phyloP scores from a whole-genome alignment of 768 basidiomycete genomes.

The Suillus subalutaceus region DNA sequence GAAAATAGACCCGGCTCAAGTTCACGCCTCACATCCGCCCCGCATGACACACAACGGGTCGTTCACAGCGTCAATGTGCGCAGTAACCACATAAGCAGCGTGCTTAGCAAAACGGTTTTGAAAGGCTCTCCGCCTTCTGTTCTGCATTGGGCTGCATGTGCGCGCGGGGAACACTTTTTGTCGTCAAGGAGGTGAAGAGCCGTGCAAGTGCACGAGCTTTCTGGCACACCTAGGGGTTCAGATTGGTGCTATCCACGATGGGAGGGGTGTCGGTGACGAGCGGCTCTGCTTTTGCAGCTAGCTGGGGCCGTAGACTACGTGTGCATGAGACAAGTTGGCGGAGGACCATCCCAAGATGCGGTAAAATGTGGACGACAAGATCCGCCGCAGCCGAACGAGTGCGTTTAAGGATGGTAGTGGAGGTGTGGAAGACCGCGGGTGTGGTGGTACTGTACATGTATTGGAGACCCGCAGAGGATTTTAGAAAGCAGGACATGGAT shows the following conservation, averaged over 20 bases:
- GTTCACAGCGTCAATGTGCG: slow-evolving; percentile 78
- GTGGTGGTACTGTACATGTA: slow-evolving; percentile 58
- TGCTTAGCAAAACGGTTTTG: slow-evolving; percentile 86
- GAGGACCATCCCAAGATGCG: slow-evolving; percentile 70
- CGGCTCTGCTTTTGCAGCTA: slow-evolving; percentile 72
- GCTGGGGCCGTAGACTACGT: slow-evolving; percentile 63
- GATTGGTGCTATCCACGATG: slow-evolving; percentile 63
- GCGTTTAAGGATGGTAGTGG: slow-evolving; percentile 57
- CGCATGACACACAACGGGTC: slow-evolving; percentile 71
- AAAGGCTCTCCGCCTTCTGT: slow-evolving; percentile 74
- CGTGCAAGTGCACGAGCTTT: slow-evolving; percentile 68
- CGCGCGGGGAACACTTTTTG: slow-evolving; percentile 66
- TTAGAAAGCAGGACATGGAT: slow-evolving; percentile 65
- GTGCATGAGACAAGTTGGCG: slow-evolving; percentile 59
- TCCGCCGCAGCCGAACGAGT: slow-evolving; percentile 82
- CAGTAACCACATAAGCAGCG: slow-evolving; percentile 73
- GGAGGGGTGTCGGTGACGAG: slow-evolving; percentile 66
- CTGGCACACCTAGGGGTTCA: slow-evolving; percentile 57
- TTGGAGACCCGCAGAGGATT: slow-evolving; percentile 51
- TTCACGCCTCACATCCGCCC: slow-evolving; percentile 63
- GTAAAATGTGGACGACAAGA: slow-evolving; percentile 67
- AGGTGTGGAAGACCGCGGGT: slow-evolving; percentile 55
- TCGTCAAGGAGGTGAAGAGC: slow-evolving; percentile 65
- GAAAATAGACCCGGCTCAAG: slow-evolving; percentile 81
- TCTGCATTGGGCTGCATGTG: slow-evolving; percentile 33